phyloP scores from a whole-genome alignment of 768 basidiomycete genomes.

The Panus rudis region DNA sequence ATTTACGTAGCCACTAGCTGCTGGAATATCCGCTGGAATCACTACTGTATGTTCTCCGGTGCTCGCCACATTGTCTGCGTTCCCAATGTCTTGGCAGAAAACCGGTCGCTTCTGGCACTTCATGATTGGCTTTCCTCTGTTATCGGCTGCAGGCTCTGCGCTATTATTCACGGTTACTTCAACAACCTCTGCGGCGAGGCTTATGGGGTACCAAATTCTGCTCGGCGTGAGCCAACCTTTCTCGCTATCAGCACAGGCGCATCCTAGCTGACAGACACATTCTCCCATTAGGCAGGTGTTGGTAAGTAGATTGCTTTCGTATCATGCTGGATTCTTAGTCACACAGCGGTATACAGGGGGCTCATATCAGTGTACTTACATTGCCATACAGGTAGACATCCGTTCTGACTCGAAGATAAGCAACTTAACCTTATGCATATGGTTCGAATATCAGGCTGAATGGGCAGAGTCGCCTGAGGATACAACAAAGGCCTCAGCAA shows the following conservation, averaged over 20 bases:
- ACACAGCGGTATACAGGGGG: too few relatives aligned
- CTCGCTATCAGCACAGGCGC: not conserved
- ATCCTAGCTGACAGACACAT: not conserved
- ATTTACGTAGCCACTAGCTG: too few relatives aligned
- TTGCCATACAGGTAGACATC: too few relatives aligned
- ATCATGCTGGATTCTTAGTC: too few relatives aligned
- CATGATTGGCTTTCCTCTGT: not conserved
- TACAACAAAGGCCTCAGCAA: not conserved
- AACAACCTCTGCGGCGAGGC: not conserved
- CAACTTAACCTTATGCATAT: too few relatives aligned
- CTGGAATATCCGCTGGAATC: too few relatives aligned
- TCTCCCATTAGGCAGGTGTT: not conserved
- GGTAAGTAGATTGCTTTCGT: not conserved
- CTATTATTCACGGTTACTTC: not conserved
- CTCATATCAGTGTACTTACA: too few relatives aligned
- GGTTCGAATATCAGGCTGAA: too few relatives aligned
- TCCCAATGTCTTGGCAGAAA: not conserved
- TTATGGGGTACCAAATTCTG: not conserved
- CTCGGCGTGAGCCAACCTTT: not conserved
- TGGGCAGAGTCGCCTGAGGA: not conserved
- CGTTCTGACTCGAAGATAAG: too few relatives aligned
- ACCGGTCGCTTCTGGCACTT: slow-evolving; percentile 1
- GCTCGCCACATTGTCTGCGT: too few relatives aligned
- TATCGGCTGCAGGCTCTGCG: not conserved
- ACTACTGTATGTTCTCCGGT: too few relatives aligned